phyloP scores from a whole-genome alignment of 225 moss, liverwort and hornwort species.

The Antitrichia curtipendula region DNA sequence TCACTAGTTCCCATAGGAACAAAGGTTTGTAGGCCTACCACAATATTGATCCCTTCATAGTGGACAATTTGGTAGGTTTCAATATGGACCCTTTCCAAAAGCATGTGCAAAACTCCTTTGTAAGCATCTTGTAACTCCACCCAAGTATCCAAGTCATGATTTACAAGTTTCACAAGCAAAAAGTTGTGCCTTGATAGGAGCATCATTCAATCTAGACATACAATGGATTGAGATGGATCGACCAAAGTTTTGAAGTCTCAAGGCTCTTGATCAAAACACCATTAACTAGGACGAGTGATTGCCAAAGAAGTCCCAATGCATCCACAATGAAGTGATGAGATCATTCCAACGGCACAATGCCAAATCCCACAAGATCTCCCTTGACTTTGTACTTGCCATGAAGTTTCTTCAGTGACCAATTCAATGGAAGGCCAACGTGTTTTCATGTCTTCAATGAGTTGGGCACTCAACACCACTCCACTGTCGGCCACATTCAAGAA shows the following conservation, averaged over 20 bases:
- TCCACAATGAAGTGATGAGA: background rate
- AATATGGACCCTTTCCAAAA: no score
- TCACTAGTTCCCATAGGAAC: no score
- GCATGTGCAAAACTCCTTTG: background rate
- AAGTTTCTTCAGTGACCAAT: accelerated
- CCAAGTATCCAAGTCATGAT: no score
- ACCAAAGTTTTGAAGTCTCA: no score
- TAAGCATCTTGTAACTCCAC: background rate
- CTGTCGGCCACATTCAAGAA: background rate
- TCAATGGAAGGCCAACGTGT: background rate
- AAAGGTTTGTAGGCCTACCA: no score
- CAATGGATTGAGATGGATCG: accelerated
- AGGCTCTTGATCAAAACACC: background rate
- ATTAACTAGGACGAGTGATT: background rate
- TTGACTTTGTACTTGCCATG: background rate
- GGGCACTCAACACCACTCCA: background rate
- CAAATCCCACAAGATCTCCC: background rate
- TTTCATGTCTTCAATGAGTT: background rate
- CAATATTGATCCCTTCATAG: no score
- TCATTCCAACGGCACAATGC: background rate
- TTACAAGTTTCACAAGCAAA: background rate
- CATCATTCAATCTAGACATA: background rate
- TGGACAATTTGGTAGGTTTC: no score
- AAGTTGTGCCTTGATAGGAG: background rate
- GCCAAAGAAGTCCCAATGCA: accelerated